These are phyloP conservation scores for Huntiella decipiens DNA, from an alignment of 2,329 filamentous ascomycete genomes.

Conservation along the genomic window DNA sequence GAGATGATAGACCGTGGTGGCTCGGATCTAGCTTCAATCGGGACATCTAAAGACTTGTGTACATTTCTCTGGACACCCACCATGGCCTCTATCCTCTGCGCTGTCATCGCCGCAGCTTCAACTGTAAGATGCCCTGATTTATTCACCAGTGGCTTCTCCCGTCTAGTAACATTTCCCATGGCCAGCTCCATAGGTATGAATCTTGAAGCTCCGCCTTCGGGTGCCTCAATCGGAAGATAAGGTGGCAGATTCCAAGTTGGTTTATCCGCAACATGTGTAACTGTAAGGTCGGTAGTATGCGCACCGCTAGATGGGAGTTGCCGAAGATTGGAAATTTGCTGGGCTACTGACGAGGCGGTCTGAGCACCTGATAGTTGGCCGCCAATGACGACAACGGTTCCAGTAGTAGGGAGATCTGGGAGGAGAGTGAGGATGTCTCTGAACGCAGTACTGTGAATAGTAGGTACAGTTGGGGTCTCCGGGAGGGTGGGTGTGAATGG, in stretches of 20 bases:
- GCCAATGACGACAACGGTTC: conserved; percentile 55
- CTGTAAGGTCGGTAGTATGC: conserved; percentile 30
- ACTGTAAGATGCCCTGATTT: conserved; percentile 41
- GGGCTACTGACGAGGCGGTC: conserved; percentile 51
- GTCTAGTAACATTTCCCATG: conserved; percentile 49
- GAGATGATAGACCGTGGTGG: conserved; percentile 51
- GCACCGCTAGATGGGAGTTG: conserved; percentile 26
- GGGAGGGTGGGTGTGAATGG: conserved; percentile 28
- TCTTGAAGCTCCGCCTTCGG: conserved; percentile 14
- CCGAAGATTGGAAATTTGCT: conserved; percentile 45
- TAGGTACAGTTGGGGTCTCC: conserved; percentile 21
- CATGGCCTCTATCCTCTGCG: conserved; percentile 21
- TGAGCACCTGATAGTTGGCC: conserved; percentile 73
- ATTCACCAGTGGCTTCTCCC: conserved; percentile 40
- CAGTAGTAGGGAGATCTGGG: conserved; percentile 20
- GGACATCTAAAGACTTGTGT: conserved; percentile 20
- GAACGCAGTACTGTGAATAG: conserved; percentile 52
- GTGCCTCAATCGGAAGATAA: conserved; percentile 26
- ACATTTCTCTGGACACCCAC: conserved; percentile 26
- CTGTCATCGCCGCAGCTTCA: conserved; percentile 26
- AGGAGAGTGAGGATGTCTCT: conserved; percentile 33
- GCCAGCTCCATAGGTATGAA: conserved; percentile 57
- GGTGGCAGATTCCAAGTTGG: conserved; percentile 56
- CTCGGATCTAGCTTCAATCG: conserved; percentile 22
- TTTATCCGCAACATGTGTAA: conserved; percentile 50